These are phyloP conservation scores for Chamaenerion angustifolium DNA, from an alignment of 345 rosid genomes.

Conservation along the genomic window DNA sequence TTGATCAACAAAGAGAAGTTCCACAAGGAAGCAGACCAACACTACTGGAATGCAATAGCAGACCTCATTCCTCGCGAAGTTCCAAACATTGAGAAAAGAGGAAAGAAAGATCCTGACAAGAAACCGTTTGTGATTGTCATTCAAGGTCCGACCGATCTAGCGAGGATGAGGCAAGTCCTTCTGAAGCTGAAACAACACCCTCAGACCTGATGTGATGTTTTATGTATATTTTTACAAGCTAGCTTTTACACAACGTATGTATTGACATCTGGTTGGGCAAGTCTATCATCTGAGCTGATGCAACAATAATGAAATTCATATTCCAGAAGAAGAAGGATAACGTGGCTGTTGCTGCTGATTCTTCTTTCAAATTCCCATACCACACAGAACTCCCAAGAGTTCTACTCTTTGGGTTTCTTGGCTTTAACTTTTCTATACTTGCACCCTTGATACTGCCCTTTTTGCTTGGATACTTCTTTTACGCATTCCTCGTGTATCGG, in stretches of 20 bases:
- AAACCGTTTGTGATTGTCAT: too few relatives aligned
- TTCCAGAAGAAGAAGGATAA: constrained; percentile 18
- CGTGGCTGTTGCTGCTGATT: constrained; percentile 1
- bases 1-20: constrained; percentile 85
- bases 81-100: too few relatives aligned
- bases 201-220: constrained; percentile 3
- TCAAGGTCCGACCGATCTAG: too few relatives aligned
- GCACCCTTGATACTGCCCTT: constrained; percentile 78
- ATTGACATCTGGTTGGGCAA: constrained; percentile 82
- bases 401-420: constrained; percentile 68
- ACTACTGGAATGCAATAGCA: too few relatives aligned
- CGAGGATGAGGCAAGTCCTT: too few relatives aligned
- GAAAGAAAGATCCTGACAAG: too few relatives aligned
- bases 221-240: constrained; percentile 43
- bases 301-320: constrained; percentile 39
- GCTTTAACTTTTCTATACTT: constrained; percentile 73
- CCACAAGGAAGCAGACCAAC: constrained; percentile 76
- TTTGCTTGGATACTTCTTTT: constrained; percentile 53
- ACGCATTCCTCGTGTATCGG: constrained; percentile 58
- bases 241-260: constrained; percentile 84
- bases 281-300: constrained; percentile 64
- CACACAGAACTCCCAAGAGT: constrained; percentile 80
- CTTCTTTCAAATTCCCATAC: constrained; percentile 48
- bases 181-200: too few relatives aligned
- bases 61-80: too few relatives aligned